These are phyloP conservation scores for Leishmania gerbilli DNA, from an alignment of 208 protist genomes.

Conservation along the genomic window DNA sequence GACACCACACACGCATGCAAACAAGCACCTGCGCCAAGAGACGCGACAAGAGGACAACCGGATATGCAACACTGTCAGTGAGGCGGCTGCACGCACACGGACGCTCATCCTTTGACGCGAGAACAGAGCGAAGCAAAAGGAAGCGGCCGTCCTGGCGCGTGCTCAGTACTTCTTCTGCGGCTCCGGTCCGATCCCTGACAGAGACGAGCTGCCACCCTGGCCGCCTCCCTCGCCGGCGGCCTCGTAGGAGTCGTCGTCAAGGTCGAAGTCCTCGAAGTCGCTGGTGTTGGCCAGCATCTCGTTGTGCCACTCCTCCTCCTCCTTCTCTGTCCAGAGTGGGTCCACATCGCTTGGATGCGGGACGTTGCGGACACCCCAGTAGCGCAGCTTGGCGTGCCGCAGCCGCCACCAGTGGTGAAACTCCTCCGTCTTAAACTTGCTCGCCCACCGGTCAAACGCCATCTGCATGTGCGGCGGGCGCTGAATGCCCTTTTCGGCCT, in stretches of 20 bases:
- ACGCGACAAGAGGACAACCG: too few relatives aligned
- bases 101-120: not conserved
- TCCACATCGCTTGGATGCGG: constrained; percentile 91
- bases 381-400: constrained; percentile 89
- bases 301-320: constrained; percentile 93
- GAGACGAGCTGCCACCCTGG: not conserved
- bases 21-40: not conserved
- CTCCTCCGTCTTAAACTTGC: constrained; percentile 92
- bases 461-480: constrained; percentile 92
- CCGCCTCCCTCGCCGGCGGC: constrained; percentile 63
- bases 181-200: constrained; percentile 22
- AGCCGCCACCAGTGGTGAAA: constrained; percentile 93
- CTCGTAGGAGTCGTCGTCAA: constrained; percentile 73
- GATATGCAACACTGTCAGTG: not conserved
- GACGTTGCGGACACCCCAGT: constrained; percentile 92
- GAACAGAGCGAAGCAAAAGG: not conserved
- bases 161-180: constrained; percentile 35
- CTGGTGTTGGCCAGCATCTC: constrained; percentile 88
- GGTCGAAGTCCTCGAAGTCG: constrained; percentile 87
- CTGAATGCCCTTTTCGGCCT: constrained; percentile 90
- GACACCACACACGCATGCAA: not conserved
- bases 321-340: constrained; percentile 91
- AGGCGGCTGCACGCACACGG: not conserved
- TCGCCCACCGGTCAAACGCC: constrained; percentile 92
- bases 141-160: too few relatives aligned